Percentiles rank a stretch among this genome's conserved stretches.
Evolutionary conservation across 1,139 yeast species (phyloP).

Genomic region (Candida sp.): DNA sequence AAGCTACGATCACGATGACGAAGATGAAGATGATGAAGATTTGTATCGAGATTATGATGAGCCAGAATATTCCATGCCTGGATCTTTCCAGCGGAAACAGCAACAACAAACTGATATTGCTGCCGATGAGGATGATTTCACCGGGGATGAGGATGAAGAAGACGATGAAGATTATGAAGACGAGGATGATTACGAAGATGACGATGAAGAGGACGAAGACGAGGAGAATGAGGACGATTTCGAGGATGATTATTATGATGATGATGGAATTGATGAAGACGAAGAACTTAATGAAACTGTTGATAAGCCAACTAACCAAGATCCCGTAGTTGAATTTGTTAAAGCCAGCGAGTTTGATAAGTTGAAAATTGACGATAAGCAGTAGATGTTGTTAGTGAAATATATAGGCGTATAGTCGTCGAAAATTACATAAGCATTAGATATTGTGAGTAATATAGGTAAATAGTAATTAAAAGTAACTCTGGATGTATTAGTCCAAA

Average conservation of each 20-base stretch:
- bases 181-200: conserved; percentile 27
- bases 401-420: no score
- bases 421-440: no score
- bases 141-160: conserved; percentile 11
- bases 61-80: conserved; percentile 8
- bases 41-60: conserved; percentile 9
- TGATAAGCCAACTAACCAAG: conserved; percentile 10
- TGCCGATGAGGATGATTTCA: conserved; percentile 13
- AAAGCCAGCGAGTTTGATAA: conserved; percentile 13
- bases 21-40: conserved; percentile 7
- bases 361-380: conserved; percentile 2
- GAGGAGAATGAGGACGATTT: conserved; percentile 24
- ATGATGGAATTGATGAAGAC: conserved; percentile 18
- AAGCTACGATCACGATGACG: conserved; percentile 15
- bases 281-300: conserved; percentile 18
- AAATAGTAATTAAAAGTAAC: no score
- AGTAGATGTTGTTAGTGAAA: neutral
- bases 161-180: conserved; percentile 20
- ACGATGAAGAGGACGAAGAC: conserved; percentile 25
- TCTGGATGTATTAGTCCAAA: no score
- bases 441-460: no score
- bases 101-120: conserved; percentile 5
- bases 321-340: conserved; percentile 11
- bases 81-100: conserved; percentile 11
- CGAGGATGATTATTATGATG: conserved; percentile 19